Base-by-base conservation (phyloP, 371 early-diverging fungal genomes). In the Actinomortierella wolfii region DNA sequence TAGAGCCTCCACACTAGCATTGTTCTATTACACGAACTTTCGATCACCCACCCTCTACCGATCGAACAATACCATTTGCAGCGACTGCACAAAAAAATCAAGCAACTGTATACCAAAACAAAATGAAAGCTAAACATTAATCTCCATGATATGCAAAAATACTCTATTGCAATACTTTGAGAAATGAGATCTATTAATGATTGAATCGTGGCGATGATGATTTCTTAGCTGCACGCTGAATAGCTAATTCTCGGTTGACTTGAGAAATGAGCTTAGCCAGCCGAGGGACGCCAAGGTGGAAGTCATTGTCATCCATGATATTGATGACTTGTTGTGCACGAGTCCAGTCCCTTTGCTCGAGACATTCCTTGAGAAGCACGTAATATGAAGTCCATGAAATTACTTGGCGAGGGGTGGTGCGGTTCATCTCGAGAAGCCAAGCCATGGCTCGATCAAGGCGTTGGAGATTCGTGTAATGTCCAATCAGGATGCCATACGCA, bases 401-500 rank as follows among this genome's bases (percentile, higher is more conserved):
- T 15, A 15, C 41, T 3, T 7, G 24, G 21, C 21, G 44, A 17
- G 18, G 18, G 40, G 14, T 23, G 24, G 51, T 34, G 15, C 43
- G 44, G 40, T 46, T 26, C 41, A 59, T 24, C 25, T 65, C 65
- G 18, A 40, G 6, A 6, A 56, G 40, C 73, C 73, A 71, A 14
- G 43, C 23, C 59, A 61, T 59, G 2, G 73, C 73, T 41, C 56
- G 40, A 29, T 66, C 67, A 56, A 61, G 51, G 52, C 50, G 59
- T 18, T 55, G 20, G 5, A 71, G 67, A 1, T 55, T 43, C 11
- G 59, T 39, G 43, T 71, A 71, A 0, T 66, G 66, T n/a, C 59
- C 53, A 20, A 71, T 59, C 73, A 71, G 49, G 59, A 71, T 61
- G 15, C 46, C 39, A 49, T 71, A 71, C 2, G 73, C 62, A 0